These are phyloP conservation scores for Nakaseomyces uthaithaninus DNA, from an alignment of 1,139 yeast genomes.

Conservation along the genomic window DNA sequence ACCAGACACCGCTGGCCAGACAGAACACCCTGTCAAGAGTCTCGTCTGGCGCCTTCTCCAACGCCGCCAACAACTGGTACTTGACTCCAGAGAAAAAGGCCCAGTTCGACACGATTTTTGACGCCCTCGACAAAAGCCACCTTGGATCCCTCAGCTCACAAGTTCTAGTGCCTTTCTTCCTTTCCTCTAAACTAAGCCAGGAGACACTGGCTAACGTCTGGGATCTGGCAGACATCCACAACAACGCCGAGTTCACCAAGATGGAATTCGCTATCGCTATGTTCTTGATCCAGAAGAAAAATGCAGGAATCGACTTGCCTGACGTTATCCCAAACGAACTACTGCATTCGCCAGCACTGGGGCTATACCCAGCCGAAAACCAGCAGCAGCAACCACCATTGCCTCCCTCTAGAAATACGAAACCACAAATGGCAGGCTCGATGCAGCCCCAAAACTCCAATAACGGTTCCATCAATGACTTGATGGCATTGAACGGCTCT, in stretches of 20 bases:
- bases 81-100: constrained; percentile 61
- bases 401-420: constrained; percentile 13
- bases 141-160: constrained; percentile 61
- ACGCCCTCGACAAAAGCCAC: constrained; percentile 59
- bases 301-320: constrained; percentile 73
- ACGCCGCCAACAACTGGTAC: constrained; percentile 62
- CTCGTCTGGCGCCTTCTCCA: constrained; percentile 38
- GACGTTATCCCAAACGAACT: constrained; percentile 52
- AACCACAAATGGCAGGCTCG: constrained; percentile 17
- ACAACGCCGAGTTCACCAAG: constrained; percentile 72
- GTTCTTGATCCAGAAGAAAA: constrained; percentile 78
- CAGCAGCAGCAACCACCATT: constrained; percentile 21
- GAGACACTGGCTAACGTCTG: constrained; percentile 83
- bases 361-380: constrained; percentile 21
- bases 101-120: constrained; percentile 74
- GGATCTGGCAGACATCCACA: constrained; percentile 90
- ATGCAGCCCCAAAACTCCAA: constrained; percentile 28
- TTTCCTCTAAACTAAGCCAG: constrained; percentile 80
- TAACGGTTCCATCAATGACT: constrained; percentile 60
- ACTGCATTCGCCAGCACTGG: constrained; percentile 34
- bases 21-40: constrained; percentile 27
- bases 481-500: constrained; percentile 51
- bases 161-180: constrained; percentile 81
- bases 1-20: constrained; percentile 17
- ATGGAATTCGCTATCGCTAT: constrained; percentile 88